Percentiles rank a stretch among this genome's conserved stretches.
Conservation (phyloP, 1,139 yeast species). For the Keqinozyma sinolaborantium region DNA sequence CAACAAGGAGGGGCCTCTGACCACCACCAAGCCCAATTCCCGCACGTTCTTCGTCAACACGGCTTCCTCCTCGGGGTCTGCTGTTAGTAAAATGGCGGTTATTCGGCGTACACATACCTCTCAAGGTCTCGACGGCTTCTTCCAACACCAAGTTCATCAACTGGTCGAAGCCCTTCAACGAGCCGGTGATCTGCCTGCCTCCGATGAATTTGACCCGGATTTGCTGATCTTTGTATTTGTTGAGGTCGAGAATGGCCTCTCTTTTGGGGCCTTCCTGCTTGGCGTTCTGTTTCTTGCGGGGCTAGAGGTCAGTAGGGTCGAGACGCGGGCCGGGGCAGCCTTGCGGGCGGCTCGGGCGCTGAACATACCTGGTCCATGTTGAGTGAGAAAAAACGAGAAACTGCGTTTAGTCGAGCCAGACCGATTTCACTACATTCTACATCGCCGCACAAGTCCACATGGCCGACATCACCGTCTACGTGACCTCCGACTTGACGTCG, state of each 20-base stretch:
- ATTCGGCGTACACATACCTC: conserved; percentile 35
- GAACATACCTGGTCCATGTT: conserved; percentile 2
- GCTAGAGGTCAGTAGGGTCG: no score
- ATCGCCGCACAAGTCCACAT: no score
- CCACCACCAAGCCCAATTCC: conserved; percentile 76
- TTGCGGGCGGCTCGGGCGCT: neutral
- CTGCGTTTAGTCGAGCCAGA: no score
- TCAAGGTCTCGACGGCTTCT: conserved; percentile 67
- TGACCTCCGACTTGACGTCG: conserved; percentile 64
- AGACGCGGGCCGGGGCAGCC: no score
- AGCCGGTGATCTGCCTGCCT: conserved; percentile 79
- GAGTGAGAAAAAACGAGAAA: no score
- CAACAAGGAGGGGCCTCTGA: conserved; percentile 79
- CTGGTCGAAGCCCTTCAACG: conserved; percentile 85
- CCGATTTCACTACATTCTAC: no score
- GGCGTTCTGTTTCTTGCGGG: conserved; percentile 23
- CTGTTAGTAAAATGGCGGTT: conserved; percentile 19
- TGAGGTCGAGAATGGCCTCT: conserved; percentile 84
- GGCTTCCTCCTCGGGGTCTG: conserved; percentile 60
- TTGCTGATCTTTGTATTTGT: conserved; percentile 69
- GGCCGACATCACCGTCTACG: conserved; percentile 51
- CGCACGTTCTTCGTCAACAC: conserved; percentile 53
- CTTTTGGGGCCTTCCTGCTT: conserved; percentile 76
- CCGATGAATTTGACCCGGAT: conserved; percentile 82
- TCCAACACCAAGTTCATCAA: conserved; percentile 91